Base-by-base conservation (phyloP, 192 early-diverging fungal species). In the Umbelopsis sp. region DNA sequence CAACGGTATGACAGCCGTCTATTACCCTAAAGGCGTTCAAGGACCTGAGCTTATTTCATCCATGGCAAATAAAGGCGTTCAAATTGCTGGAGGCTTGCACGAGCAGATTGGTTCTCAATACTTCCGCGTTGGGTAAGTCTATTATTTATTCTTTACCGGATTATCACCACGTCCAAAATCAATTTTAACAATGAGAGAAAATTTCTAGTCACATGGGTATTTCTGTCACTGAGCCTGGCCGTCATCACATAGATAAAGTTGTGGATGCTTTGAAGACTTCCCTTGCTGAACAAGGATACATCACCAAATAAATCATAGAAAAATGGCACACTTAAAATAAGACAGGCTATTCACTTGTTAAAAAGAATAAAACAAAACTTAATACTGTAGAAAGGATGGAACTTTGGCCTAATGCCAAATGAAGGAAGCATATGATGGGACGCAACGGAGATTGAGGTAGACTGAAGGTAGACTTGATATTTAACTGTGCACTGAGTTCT, bases 21-120 rank as follows among this genome's bases (percentile, higher is more conserved):
- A 91, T 81, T 90, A 89, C 74, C 93, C 93, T 5, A 81, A 85
- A 56, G 76, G 74, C 44, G 85, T 94, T 65, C 67, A 83, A 54
- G 84, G 83, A 0, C 83, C 89, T 7, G 90, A 88, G 49, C 80
- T 93, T 47, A 76, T 94, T 71, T 78, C 83, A 56, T 84, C 81
- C 74, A 82, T 94, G 29, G 85, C 86, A 44, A 84, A 83, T 4
- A 77, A 80, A 50, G 91, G 91, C 25, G 84, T 94, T 32, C 85
- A 93, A 8, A 78, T 92, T 29, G 93, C 93, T 45, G 93, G 90
- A 65, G 93, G 93, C 4, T 83, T 94, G 56, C 90, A 91, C 71
- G 83, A 86, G 5, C 77, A 87, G 49, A 83, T 89, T 66, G 88
- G 88, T 3, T 78, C 87, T 17, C 82, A 88, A 49, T 94, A 94